Base-by-base conservation (phyloP, 2,329 filamentous ascomycete genomes). In the Fusarium piperis region DNA sequence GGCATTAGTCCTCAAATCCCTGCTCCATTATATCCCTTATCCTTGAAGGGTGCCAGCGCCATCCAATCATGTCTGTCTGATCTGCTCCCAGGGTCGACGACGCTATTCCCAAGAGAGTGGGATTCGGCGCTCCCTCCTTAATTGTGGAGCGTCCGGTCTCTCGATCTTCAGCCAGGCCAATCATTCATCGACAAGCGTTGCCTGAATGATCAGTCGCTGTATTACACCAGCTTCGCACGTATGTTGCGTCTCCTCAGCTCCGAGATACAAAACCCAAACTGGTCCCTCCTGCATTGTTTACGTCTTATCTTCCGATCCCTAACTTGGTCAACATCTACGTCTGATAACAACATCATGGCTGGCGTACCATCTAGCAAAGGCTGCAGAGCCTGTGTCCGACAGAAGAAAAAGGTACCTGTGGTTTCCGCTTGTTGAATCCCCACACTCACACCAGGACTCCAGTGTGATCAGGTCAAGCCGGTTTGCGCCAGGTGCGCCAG, bases 361-460 rank as follows among this genome's bases (percentile, higher is more conserved):
- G 86, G 86, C 13, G 86, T 88, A 11, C 86, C 86, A 8, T 83
- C 82, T 6, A 83, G 84, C 51, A 81, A 82, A 67, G 86, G 83
- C 26, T 88, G 86, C 65, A 82, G 86, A 39, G 82, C 79, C 15
- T 88, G 85, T 72, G 81, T 84, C 35, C 84, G 81, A 65, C 83
- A 86, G 68, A 87, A 87, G 81, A 87, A 88, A 78, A 87, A 87
- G 82, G 86, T 85, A 75, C 13, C 70, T 44, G 23, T 13, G 16
- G 6, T 7, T 18, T 28, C 9, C 18, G 7, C 15, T 12, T 6
- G 5, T 28, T 38, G 11, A 35, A 23, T 20, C 18, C 20, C n/a
- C 3, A 11, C 2, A 30, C 11, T 57, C 2, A 63, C 38, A 26
- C 20, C 15, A 10, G 28, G 3, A n/a, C 3, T 15, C 4, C 44